Evolutionary conservation across 768 basidiomycete species (phyloP), one percentile per base, ranked within the genome.

Genomic region (Lactarius indigo): DNA sequence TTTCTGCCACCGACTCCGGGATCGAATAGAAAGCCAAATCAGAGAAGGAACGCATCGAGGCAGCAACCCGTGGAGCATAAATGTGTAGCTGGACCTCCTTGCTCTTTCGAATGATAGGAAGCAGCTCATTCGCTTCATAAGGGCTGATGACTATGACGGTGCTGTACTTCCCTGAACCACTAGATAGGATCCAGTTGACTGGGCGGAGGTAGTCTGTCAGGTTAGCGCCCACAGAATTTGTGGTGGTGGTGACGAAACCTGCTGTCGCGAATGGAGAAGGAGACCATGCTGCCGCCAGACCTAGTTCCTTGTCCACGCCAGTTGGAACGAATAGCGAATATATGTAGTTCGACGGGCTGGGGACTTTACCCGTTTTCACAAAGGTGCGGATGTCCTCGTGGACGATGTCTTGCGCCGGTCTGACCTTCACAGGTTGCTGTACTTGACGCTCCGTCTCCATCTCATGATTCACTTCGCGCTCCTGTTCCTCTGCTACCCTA

Each of bases 401-500:
- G 18, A 68, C 30, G 20, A 20, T 0, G 26, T 69, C 61, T 13
- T 12, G 8, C 10, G 68, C 66, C 2, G 66, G 58, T 17, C 10
- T 9, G 44, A 52, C 42, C 54, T 33, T 68, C 30, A 52, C 30
- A 33, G 65, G 65, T 5, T 47, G 61, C 37, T 66, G 20, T 20
- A 62, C 57, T 20, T 66, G 60, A 28, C 61, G 60, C 39, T 69
- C 68, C 20, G 20, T 58, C 59, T 68, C 66, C 4, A 64, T 18
- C 15, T 69, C 68, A 33, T 64, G 68, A 26, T 62, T 30, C n/a
- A 67, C 66, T 33, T 69, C 68, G 2, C 61, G 65, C 37, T 68
- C 68, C 15, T 69, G 68, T 23, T 69, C 68, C 55, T 69, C 68
- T 17, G 56, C 57, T 15, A 57, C 31, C 41, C 66, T 58, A 12